These are phyloP conservation scores for Mentha longifolia DNA, from an alignment of 257 asterid genomes.

Conservation along the genomic window DNA sequence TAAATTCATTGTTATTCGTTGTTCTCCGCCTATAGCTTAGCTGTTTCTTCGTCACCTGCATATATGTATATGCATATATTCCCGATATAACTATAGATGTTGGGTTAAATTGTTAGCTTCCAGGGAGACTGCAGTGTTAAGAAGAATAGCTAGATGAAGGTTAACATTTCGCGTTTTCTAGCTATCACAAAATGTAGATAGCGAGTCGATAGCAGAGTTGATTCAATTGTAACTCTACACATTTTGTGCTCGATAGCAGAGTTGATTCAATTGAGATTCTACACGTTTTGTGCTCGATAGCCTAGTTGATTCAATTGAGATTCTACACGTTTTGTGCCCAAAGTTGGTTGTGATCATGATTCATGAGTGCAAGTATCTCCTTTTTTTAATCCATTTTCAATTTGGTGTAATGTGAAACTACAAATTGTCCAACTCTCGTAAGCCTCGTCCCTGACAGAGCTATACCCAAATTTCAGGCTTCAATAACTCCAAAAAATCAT, in stretches of 20 bases:
- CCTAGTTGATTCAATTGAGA: no score
- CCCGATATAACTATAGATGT: not conserved
- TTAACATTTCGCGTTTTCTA: not conserved
- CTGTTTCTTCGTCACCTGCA: not conserved
- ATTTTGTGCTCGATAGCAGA: not conserved
- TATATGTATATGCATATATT: not conserved
- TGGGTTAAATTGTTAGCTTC: not conserved
- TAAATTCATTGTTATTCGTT: not conserved
- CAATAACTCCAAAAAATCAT: not conserved
- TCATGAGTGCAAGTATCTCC: no score
- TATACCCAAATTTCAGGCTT: not conserved
- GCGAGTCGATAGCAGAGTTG: not conserved
- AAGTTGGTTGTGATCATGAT: not conserved
- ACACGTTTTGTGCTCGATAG: not conserved
- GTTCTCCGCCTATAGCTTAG: not conserved
- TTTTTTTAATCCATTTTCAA: not conserved
- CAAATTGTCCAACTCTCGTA: not conserved
- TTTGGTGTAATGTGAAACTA: not conserved
- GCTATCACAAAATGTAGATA: not conserved
- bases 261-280: no score
- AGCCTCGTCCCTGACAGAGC: not conserved
- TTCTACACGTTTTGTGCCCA: not conserved
- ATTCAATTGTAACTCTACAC: not conserved
- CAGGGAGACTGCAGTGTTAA: not conserved
- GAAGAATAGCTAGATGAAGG: not conserved